Evolutionary conservation across 768 basidiomycete genomes (phyloP).

Genomic region (Rhizopogon rudus): DNA sequence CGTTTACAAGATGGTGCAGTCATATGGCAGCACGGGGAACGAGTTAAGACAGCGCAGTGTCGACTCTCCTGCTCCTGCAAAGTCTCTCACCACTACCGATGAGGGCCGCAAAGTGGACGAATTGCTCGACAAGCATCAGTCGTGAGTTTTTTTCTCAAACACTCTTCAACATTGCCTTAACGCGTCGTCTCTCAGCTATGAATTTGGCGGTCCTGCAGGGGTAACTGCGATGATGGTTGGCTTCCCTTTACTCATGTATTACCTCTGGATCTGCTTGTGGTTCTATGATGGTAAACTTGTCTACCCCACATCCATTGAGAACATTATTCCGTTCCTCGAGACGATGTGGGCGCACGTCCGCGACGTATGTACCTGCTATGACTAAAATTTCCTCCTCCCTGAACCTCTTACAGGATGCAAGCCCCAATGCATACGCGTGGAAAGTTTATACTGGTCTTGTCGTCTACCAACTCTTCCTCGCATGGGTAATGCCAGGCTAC

Average conservation of each 20-base stretch:
- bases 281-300: conserved; percentile 89
- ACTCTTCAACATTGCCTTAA: conserved; percentile 1
- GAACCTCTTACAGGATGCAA: conserved; percentile 63
- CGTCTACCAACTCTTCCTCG: conserved; percentile 84
- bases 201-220: conserved; percentile 94
- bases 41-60: conserved; percentile 27
- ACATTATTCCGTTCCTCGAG: conserved; percentile 70
- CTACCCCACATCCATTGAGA: conserved; percentile 60
- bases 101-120: conserved; percentile 73
- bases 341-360: conserved; percentile 85
- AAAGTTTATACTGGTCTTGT: conserved; percentile 88
- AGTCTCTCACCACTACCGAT: conserved; percentile 44
- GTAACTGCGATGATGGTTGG: conserved; percentile 90
- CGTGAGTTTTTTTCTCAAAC: conserved; percentile 30
- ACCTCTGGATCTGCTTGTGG: conserved; percentile 96
- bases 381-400: not conserved
- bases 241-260: conserved; percentile 96
- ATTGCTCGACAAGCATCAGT: conserved; percentile 64
- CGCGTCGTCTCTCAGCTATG: conserved; percentile 56
- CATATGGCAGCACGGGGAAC: conserved; percentile 18
- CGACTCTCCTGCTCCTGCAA: conserved; percentile 1
- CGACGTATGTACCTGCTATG: conserved; percentile 44
- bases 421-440: conserved; percentile 84
- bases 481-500: conserved; percentile 87
- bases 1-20: conserved; percentile 20